Conservation (phyloP, 1,284 basidiomycete species). For the Boletus semigastroideus region DNA sequence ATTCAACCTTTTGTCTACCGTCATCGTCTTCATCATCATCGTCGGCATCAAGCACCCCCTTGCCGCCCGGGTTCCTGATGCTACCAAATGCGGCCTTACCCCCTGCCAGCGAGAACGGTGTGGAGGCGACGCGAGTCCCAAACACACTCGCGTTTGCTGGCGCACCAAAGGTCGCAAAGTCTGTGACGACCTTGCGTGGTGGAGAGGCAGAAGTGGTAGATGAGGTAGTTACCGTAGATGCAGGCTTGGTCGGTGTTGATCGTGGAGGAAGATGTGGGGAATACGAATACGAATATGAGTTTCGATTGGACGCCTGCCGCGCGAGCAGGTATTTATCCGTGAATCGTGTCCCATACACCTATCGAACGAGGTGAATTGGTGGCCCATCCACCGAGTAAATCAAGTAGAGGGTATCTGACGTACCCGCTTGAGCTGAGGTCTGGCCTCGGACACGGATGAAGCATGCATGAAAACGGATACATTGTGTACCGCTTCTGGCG, state of each 20-base stretch:
- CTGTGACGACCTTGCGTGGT: constrained; percentile 81
- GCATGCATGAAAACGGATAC: constrained; percentile 85
- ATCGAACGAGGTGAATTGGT: constrained; percentile 1
- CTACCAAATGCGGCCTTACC: constrained; percentile 79
- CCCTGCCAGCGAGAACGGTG: constrained; percentile 77
- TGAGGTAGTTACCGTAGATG: constrained; percentile 37
- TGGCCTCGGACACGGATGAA: constrained; percentile 70
- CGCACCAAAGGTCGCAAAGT: constrained; percentile 90
- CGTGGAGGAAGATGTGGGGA: constrained; percentile 52
- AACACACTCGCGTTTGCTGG: constrained; percentile 73
- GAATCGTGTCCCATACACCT: constrained; percentile 91
- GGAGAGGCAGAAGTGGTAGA: constrained; percentile 51
- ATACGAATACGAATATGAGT: constrained; percentile 40
- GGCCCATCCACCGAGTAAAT: not conserved
- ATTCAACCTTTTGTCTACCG: constrained; percentile 67
- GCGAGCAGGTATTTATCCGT: constrained; percentile 91
- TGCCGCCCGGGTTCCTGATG: constrained; percentile 48
- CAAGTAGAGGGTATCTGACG: constrained; percentile 24
- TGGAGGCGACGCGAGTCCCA: constrained; percentile 73
- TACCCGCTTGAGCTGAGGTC: constrained; percentile 80
- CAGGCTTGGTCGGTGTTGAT: constrained; percentile 37
- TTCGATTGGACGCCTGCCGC: constrained; percentile 57
- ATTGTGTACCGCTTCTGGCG: constrained; percentile 87
- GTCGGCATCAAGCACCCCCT: constrained; percentile 48
- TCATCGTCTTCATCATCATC: constrained; percentile 66